Evolutionary conservation across 2,329 filamentous ascomycete species (phyloP).

Genomic region (Pseudopyricularia cyperi): DNA sequence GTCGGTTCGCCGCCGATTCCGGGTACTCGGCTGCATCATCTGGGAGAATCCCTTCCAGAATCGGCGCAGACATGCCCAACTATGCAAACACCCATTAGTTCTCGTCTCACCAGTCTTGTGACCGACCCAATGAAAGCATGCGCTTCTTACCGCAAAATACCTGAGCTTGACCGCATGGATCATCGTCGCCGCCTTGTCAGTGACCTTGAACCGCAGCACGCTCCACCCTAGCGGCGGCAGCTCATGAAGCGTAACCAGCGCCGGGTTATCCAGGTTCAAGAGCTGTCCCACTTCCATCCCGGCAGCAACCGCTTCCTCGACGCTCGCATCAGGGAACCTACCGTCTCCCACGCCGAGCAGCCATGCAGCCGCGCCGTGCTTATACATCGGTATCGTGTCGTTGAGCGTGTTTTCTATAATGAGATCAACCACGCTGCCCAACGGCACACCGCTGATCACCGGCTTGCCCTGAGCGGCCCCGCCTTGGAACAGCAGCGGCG

Average conservation of each 20-base stretch:
- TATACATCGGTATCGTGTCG: neutral
- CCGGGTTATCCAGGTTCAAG: neutral
- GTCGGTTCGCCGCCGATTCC: neutral
- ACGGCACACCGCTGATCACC: neutral
- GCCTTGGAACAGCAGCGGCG: neutral
- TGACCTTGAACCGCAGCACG: neutral
- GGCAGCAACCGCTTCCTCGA: neutral
- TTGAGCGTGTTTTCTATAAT: neutral
- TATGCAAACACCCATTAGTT: neutral
- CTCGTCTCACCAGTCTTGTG: neutral
- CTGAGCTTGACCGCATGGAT: neutral
- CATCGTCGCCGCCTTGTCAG: neutral
- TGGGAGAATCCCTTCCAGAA: neutral
- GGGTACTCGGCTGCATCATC: neutral
- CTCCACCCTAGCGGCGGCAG: neutral
- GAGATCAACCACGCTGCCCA: neutral
- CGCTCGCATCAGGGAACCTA: neutral
- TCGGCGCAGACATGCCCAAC: neutral
- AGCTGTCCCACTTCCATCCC: neutral
- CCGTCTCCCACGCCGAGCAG: neutral
- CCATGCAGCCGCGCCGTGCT: neutral
- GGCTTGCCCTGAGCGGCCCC: neutral
- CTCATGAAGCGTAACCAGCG: neutral
- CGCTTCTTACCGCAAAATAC: neutral
- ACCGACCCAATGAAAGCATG: neutral